phyloP scores from a whole-genome alignment of 192 early-diverging fungal genomes.

The Umbelopsis vinacea region DNA sequence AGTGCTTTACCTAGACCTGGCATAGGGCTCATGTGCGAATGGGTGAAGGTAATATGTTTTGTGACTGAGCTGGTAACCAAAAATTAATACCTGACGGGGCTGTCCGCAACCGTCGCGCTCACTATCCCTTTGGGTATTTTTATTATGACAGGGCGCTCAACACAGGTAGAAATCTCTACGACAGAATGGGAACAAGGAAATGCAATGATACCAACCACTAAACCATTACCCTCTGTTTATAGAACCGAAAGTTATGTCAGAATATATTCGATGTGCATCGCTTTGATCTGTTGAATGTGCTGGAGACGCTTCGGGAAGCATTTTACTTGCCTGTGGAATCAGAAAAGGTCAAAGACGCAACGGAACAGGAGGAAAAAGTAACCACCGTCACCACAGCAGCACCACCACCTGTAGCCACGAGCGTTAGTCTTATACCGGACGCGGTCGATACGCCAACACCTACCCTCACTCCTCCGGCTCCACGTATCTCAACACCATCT shows the following conservation, averaged over 20 bases:
- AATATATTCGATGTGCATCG: conserved; percentile 35
- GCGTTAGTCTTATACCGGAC: not conserved
- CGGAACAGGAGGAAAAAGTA: not conserved
- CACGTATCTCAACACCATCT: not conserved
- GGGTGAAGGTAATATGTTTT: not conserved
- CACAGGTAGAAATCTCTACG: not conserved
- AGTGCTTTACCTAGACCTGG: not conserved
- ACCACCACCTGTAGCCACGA: too few species aligned
- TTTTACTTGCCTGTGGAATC: conserved; percentile 14
- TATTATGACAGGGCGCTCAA: conserved; percentile 1
- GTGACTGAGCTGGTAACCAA: not conserved
- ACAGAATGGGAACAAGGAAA: too few species aligned
- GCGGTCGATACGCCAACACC: not conserved
- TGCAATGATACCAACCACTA: too few species aligned
- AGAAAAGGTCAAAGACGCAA: not conserved
- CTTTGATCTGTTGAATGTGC: conserved; percentile 26
- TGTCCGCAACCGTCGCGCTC: not conserved
- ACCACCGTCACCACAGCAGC: not conserved
- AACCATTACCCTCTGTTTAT: not conserved
- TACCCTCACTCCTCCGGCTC: not conserved
- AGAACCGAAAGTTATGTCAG: conserved; percentile 21
- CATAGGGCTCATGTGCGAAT: not conserved
- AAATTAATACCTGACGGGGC: not conserved
- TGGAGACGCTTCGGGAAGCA: conserved; percentile 21
- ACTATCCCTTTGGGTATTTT: not conserved